Conservation (phyloP, 2,329 filamentous ascomycete genomes). For the Fusarium irregulare region DNA sequence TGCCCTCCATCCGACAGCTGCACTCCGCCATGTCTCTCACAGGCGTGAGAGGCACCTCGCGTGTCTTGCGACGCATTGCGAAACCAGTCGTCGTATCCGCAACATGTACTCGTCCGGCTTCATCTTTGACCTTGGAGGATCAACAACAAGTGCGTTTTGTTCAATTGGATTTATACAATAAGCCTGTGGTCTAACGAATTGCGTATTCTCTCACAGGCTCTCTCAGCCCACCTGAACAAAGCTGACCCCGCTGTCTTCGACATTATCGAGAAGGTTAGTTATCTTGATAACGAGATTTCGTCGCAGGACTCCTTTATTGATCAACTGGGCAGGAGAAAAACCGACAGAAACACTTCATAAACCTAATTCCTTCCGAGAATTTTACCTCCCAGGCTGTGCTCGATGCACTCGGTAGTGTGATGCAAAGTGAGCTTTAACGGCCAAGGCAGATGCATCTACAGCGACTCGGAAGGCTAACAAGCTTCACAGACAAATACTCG, state of each 20-base stretch:
- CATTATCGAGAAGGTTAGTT: conserved; percentile 86
- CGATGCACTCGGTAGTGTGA: conserved; percentile 90
- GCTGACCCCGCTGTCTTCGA: conserved; percentile 88
- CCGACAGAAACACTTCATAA: conserved; percentile 98
- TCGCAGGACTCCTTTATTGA: not conserved
- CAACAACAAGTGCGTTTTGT: conserved; percentile 66
- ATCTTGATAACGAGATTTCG: not conserved
- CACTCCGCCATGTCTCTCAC: conserved; percentile 59
- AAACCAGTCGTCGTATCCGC: conserved; percentile 43
- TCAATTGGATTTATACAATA: conserved; percentile 22
- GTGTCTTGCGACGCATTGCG: conserved; percentile 58
- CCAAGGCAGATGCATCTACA: conserved; percentile 1
- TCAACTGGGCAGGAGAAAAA: conserved; percentile 79
- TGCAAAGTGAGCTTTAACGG: conserved; percentile 77
- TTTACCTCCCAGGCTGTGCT: conserved; percentile 94
- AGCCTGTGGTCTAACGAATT: conserved; percentile 28
- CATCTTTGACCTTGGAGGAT: conserved; percentile 62
- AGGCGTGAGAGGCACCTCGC: conserved; percentile 61
- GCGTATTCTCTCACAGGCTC: conserved; percentile 67
- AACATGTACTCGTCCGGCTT: conserved; percentile 52
- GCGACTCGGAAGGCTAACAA: not conserved
- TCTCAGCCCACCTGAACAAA: conserved; percentile 81
- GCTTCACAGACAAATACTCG: conserved; percentile 87
- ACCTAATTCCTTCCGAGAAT: conserved; percentile 94
- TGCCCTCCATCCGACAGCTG: conserved; percentile 12